phyloP scores from a whole-genome alignment of 2,329 filamentous ascomycete genomes.

The Apiospora kogelbergensis region DNA sequence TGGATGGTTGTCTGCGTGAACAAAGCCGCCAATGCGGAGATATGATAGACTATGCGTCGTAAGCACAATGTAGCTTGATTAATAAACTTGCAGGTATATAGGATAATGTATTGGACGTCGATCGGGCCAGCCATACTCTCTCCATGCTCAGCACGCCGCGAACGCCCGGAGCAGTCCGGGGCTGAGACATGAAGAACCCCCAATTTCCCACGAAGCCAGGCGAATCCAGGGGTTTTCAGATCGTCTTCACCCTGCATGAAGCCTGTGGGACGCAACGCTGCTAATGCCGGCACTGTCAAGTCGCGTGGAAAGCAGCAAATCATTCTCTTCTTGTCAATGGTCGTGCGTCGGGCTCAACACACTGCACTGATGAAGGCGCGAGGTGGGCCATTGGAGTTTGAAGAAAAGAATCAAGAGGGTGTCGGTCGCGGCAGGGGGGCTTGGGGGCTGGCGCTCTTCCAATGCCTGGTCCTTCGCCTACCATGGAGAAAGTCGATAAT shows the following conservation, averaged over 20 bases:
- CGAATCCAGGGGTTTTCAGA: background rate
- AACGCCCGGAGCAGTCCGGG: background rate
- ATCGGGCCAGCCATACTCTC: background rate
- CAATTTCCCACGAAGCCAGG: background rate
- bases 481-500: background rate
- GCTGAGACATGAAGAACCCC: background rate
- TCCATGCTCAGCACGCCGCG: background rate
- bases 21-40: background rate
- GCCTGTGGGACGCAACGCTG: background rate
- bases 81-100: background rate
- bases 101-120: background rate
- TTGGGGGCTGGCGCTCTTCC: background rate
- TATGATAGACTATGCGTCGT: background rate
- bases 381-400: background rate
- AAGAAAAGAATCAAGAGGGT: background rate
- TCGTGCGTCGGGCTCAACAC: background rate
- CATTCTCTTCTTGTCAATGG: background rate
- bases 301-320: background rate
- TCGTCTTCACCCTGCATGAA: conserved; percentile 4
- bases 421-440: background rate
- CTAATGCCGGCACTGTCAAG: background rate
- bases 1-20: too few species aligned
- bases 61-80: background rate
- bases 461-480: too few species aligned
- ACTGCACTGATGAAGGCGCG: background rate